A percentile compares a stretch with the other conserved stretches of the same genome.
phyloP scores from a whole-genome alignment of 139 green algal species.

The Haematococcus lacustris region DNA sequence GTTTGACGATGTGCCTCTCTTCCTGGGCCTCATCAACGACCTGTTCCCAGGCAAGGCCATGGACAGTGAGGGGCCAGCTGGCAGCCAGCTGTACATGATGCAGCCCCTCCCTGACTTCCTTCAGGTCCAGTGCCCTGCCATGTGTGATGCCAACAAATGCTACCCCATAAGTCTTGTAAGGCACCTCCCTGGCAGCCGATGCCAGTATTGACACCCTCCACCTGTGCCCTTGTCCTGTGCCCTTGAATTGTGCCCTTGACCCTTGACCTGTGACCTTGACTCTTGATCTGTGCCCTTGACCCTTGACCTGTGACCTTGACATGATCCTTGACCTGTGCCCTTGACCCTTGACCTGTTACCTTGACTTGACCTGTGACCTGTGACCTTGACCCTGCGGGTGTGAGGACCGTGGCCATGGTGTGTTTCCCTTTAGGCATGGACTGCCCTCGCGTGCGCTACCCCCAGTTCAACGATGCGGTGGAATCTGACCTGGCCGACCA shows the following conservation, averaged over 20 bases:
- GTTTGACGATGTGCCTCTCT: slow-evolving; percentile 82
- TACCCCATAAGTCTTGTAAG: no score
- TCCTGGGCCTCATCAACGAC: slow-evolving; percentile 74
- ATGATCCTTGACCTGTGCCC: background rate
- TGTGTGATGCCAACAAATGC: no score
- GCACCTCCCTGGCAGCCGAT: no score
- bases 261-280: no score
- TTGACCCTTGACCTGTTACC: no score
- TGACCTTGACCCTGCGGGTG: background rate
- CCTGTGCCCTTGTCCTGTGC: no score
- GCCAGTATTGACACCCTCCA: no score
- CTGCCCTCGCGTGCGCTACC: slow-evolving; percentile 67
- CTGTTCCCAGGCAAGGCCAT: slow-evolving; percentile 39
- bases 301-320: no score
- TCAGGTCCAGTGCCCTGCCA: no score
- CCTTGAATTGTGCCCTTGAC: background rate
- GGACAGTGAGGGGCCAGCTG: background rate
- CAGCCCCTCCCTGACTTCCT: background rate
- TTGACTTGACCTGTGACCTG: background rate
- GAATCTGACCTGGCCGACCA: slow-evolving; percentile 70
- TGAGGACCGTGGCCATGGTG: no score
- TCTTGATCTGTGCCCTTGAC: no score
- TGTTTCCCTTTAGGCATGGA: slow-evolving; percentile 67
- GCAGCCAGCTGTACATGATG: background rate
- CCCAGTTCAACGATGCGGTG: slow-evolving; percentile 75